Evolutionary conservation across 805 yeast genomes (phyloP), one percentile per base, ranked within the genome.

Genomic region (Candida silvatica): DNA sequence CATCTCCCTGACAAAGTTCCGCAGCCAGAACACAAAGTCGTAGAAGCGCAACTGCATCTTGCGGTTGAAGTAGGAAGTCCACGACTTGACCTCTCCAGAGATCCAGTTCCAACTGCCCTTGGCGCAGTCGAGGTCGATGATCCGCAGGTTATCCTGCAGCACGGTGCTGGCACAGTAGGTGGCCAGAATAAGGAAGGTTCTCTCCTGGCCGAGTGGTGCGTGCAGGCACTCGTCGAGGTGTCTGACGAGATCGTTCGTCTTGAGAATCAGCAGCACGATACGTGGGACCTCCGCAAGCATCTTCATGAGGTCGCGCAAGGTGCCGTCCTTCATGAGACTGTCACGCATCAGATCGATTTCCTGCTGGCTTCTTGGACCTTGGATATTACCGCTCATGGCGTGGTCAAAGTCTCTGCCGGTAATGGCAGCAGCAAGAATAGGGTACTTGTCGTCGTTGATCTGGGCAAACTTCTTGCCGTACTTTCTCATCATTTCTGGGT

Each of bases 241-340:
- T 48, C 99, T 69, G 0, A 95, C 86, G 34, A 92, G 66, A 60
- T 92, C 99, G 54, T 92, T 92, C 0, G 99, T 94, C 53, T 92
- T 92, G 49, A 92, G 63, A 31, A 92, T 84, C 41, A 92, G 66
- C 20, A 92, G 56, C 17, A 92, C 95, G 14, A 88, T 75, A 29
- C 88, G 66, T 2, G 99, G 99, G 62, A 92, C 75, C 12, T 69
- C 62, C 9, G 88, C 74, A 27, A 92, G 63, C 31, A 92, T 70
- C 12, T 70, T 60, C 94, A 92, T 88, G 48, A 92, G 63, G 45
- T 80, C 81, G 15, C 77, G 71, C 14, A 94, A 52, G 7, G 86
- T 59, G 0, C 80, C 80, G 6, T 76, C 75, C 14, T 72, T 66
- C n/a, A 72, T 51, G 25, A 92, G 51, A 6, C 80, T 74, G 3